Evolutionary conservation across 176 grass and related monocot species (phyloP).

Genomic region (Miscanthus lutarioriparius): DNA sequence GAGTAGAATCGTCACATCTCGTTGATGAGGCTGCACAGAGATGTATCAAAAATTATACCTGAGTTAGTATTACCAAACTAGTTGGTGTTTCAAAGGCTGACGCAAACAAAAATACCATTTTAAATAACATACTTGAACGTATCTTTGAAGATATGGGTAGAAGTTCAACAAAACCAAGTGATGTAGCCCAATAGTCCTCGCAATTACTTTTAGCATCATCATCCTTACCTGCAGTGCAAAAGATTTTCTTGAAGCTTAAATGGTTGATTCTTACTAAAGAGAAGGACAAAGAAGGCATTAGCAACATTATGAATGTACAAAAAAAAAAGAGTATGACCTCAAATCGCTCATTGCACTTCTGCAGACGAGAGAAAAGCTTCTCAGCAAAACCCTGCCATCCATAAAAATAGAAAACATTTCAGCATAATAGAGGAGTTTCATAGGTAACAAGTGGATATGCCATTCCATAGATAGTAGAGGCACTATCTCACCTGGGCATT

Average conservation of each 20-base stretch:
- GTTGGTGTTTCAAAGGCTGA: not conserved
- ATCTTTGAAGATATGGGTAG: conserved; percentile 89
- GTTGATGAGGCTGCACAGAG: conserved; percentile 80
- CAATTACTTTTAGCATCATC: conserved; percentile 91
- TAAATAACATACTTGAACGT: conserved; percentile 72
- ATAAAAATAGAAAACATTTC: conserved; percentile 22
- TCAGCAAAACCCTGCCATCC: conserved; percentile 81
- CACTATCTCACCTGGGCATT: conserved; percentile 71
- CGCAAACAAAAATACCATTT: not conserved
- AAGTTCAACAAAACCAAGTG: conserved; percentile 82
- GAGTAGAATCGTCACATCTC: conserved; percentile 90
- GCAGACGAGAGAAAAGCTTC: conserved; percentile 86
- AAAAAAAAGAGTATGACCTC: conserved; percentile 55
- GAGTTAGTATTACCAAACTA: not conserved
- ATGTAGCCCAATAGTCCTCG: conserved; percentile 85
- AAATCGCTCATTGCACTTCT: conserved; percentile 90
- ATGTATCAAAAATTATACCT: conserved; percentile 21
- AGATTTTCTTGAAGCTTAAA: conserved; percentile 19
- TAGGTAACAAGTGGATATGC: not conserved
- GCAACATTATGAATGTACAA: not conserved
- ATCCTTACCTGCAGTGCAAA: conserved; percentile 81
- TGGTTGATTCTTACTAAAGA: not conserved
- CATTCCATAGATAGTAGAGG: conserved; percentile 15
- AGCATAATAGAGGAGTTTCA: conserved; percentile 15
- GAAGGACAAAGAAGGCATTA: not conserved